Base-by-base conservation (phyloP, 768 basidiomycete genomes). In the Pholiota conissans region DNA sequence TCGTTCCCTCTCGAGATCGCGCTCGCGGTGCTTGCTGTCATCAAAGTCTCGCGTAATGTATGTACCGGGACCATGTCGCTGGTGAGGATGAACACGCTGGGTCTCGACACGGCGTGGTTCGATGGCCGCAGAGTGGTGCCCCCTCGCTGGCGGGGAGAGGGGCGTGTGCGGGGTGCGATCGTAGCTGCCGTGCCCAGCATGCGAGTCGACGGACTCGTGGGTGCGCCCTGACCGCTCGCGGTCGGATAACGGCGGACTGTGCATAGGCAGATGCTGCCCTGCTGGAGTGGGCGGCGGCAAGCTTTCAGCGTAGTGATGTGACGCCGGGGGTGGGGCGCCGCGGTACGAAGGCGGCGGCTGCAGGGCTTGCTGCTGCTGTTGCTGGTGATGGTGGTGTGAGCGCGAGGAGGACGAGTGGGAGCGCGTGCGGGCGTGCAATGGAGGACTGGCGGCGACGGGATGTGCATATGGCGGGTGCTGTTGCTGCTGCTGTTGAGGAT, bases 21-120 rank as follows among this genome's bases (percentile, higher is more conserved):
- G 40, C 16, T 54, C 53, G 9, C 53, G 40, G 28, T 55, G 28
- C 18, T 50, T 50, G 30, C 22, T 73, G 46, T 76, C 71, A 30
- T 77, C 76, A 29, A 66, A 65, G 51, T 79, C 78, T 56, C 81
- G 73, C 65, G 79, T 81, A 47, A 86, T 76, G 62, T 79, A 83
- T 24, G 83, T 76, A 3, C 78, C 85, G 37, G 86, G 85, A 6
- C 86, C 87, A 63, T 86, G 66, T 54, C 86, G 84, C 69, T 88
- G 87, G 70, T 89, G 87, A 58, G 77, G 77, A 68, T 89, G 89
- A 47, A 79, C 69, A 11, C 42, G n/a, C 8, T 22, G 42, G n/a
- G 42, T 10, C n/a, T 45, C 42, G 42, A 20, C 42, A 22, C 9
- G 18, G 42, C 37, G 14, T 39, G 37, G n/a, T 39, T 16, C n/a